Base-by-base conservation (phyloP, 768 basidiomycete genomes). In the Psilocybe sp. region DNA sequence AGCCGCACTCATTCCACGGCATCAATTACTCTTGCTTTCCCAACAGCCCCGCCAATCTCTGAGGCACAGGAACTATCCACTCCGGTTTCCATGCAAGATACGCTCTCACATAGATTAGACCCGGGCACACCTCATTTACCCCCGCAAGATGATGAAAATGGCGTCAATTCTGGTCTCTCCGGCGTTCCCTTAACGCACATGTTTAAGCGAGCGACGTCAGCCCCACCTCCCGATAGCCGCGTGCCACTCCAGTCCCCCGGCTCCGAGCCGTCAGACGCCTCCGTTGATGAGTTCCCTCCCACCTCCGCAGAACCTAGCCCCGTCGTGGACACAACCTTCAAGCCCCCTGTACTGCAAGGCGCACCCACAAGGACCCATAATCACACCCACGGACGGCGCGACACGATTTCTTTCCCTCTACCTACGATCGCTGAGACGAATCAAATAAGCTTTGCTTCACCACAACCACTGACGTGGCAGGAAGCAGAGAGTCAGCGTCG, bases 151-250 rank as follows among this genome's bases (percentile, higher is more conserved):
- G 44, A 47, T 23, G 36, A 46, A 23, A 42, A 47, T 36, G 44
- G 40, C 12, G 18, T 55, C 18, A 23, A 34, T 55, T n/a, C 40
- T 9, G 34, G 57, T 3, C 67, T 75, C 39, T 72, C 78, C 63
- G 64, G 63, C 35, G 69, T 81, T 19, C 77, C 82, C 3, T 75
- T 85, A 23, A 82, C 82, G 4, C 74, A 81, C 44, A 80, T 84
- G 81, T 82, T 79, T 70, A 84, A 75, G 63, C 82, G 85, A 46
- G 81, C 82, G 10, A 68, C 79, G 3, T 85, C 85, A 15, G 59
- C 54, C 4, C 57, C 65, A 35, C 36, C 50, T 15, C 35, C 54
- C 33, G 50, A 61, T 53, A 42, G 50, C 19, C 50, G 49, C 7
- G 43, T 50, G 1, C 40, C 36, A n/a, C 46, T 47, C 11, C 52